Conservation (phyloP, 148 eudicot genomes). For the Cornus suecica region DNA sequence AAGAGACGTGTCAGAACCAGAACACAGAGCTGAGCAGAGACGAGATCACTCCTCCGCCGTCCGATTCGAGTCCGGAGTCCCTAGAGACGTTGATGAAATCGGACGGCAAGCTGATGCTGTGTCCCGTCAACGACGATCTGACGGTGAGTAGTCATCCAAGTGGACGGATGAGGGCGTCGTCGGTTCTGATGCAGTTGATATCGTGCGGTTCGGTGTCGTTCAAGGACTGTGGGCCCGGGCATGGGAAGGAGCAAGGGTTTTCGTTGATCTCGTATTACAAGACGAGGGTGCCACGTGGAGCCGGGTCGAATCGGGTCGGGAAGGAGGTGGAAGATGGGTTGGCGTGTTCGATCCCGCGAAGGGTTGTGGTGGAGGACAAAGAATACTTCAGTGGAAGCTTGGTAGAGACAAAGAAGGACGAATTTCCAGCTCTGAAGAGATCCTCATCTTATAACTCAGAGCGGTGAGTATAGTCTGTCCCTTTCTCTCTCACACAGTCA, state of each 20-base stretch:
- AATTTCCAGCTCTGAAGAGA: conserved; percentile 39
- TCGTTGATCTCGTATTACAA: conserved; percentile 59
- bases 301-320: conserved; percentile 34
- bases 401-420: conserved; percentile 47
- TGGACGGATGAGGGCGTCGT: conserved; percentile 58
- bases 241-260: conserved; percentile 45
- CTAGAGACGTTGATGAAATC: conserved; percentile 77
- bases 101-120: conserved; percentile 41
- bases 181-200: conserved; percentile 75
- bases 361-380: conserved; percentile 49
- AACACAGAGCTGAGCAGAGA: conserved; percentile 50
- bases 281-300: conserved; percentile 64
- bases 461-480: conserved; percentile 25
- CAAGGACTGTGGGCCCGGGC: conserved; percentile 57
- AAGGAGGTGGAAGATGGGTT: conserved; percentile 24
- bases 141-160: conserved; percentile 36
- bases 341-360: conserved; percentile 21
- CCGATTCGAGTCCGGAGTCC: conserved; percentile 93
- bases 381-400: conserved; percentile 72
- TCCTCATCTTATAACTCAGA: conserved; percentile 56
- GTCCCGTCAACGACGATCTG: conserved; percentile 23
- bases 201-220: conserved; percentile 84
- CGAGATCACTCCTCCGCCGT: conserved; percentile 94
- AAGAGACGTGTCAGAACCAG: conserved; percentile 2
- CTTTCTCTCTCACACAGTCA: not conserved